A percentile compares a stretch with the other conserved stretches of the same genome.
These are phyloP conservation scores for Cornus controversa DNA, from an alignment of 148 eudicot species.

Conservation along the genomic window DNA sequence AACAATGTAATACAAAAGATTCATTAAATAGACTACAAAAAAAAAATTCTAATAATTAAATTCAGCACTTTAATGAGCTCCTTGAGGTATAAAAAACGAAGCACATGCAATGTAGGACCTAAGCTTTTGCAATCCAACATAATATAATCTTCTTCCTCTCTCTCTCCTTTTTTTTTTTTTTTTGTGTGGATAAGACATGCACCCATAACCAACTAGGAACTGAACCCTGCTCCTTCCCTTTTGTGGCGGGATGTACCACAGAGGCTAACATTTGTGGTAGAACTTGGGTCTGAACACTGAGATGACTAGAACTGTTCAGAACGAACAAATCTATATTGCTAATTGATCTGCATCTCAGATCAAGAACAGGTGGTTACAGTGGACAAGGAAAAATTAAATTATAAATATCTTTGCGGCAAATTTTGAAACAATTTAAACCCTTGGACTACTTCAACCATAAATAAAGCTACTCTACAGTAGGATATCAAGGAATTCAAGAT, in stretches of 20 bases:
- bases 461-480: too few species aligned
- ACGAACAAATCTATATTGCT: background rate
- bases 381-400: background rate
- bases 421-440: too few species aligned
- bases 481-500: too few species aligned
- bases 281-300: background rate
- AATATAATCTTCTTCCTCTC: too few species aligned
- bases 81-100: background rate
- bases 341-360: background rate
- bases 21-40: background rate
- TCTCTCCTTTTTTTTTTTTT: too few species aligned
- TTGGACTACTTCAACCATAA: too few species aligned
- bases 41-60: background rate
- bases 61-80: background rate
- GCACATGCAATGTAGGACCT: background rate
- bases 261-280: background rate
- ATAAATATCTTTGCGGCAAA: background rate
- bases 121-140: too few species aligned
- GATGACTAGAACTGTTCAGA: background rate
- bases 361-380: background rate
- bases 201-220: too few species aligned
- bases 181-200: too few species aligned
- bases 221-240: too few species aligned
- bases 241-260: too few species aligned
- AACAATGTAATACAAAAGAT: background rate